Conservation (phyloP, 495 filamentous ascomycete genomes). For the Xylaria sp. region DNA sequence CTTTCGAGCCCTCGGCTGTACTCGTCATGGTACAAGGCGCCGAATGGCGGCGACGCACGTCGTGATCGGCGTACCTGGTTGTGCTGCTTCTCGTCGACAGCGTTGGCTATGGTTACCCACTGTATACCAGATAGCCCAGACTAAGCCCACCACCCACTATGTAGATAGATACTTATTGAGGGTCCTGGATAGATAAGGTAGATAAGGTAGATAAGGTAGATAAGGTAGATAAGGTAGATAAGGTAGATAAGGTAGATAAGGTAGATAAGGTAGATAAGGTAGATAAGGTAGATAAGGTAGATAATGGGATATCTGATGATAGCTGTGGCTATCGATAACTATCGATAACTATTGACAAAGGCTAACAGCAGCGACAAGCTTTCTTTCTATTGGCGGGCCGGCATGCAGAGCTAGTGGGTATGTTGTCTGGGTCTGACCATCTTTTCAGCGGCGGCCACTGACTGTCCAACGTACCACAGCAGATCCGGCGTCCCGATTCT, state of each 20-base stretch:
- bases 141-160: no score
- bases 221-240: no score
- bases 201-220: no score
- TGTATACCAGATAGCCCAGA: no score
- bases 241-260: no score
- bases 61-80: background rate
- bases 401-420: background rate
- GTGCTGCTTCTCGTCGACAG: background rate
- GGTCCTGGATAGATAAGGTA: no score
- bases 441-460: background rate
- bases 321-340: constrained; percentile 10
- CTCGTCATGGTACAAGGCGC: constrained; percentile 28
- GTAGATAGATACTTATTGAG: no score
- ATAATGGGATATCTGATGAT: no score
- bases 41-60: no score
- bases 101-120: background rate
- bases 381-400: background rate
- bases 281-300: no score
- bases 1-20: constrained; percentile 20
- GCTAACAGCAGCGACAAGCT: background rate
- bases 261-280: no score
- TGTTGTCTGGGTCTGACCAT: background rate
- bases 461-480: background rate
- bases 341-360: no score
- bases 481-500: background rate